Conservation (phyloP, 805 yeast species). For the Zygosaccharomyces bisporus region DNA sequence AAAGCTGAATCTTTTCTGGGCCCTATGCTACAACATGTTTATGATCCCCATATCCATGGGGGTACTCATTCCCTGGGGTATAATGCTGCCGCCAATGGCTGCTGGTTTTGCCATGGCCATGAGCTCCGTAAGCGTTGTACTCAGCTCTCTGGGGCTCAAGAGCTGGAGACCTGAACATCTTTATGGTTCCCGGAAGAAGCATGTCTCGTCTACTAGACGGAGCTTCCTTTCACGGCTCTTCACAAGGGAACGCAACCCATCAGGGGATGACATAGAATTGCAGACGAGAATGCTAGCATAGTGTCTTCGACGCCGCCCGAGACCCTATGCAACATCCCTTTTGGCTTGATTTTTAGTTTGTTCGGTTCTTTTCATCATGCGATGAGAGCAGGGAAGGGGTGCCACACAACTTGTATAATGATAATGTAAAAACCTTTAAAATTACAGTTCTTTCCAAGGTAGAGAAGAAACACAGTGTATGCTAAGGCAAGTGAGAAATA, state of each 20-base stretch:
- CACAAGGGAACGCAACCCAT: not conserved
- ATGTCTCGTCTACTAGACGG: not conserved
- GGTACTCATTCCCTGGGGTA: slow-evolving; percentile 70
- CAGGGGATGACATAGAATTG: slow-evolving; percentile 22
- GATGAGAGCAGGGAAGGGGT: not conserved
- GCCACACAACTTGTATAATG: not conserved
- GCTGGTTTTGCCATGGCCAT: slow-evolving; percentile 94
- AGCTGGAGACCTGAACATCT: slow-evolving; percentile 48
- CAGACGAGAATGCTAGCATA: slow-evolving; percentile 15
- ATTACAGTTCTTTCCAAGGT: not conserved
- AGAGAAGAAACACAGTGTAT: not conserved
- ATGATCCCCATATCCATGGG: slow-evolving; percentile 97
- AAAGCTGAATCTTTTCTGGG: slow-evolving; percentile 81
- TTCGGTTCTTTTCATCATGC: not conserved
- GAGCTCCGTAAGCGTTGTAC: slow-evolving; percentile 84
- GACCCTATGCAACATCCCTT: not conserved
- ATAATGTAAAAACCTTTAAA: not conserved
- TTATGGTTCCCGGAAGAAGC: slow-evolving; percentile 1
- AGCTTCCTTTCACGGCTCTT: slow-evolving; percentile 4
- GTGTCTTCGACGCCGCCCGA: no score
- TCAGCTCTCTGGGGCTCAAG: slow-evolving; percentile 70
- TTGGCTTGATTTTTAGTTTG: not conserved
- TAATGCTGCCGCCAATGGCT: slow-evolving; percentile 77
- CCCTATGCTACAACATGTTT: slow-evolving; percentile 72
- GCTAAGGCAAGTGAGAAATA: slow-evolving; percentile 40